Percentiles rank a stretch among this genome's conserved stretches.
phyloP scores from a whole-genome alignment of 495 filamentous ascomycete species.

The Tuber magnatum region DNA sequence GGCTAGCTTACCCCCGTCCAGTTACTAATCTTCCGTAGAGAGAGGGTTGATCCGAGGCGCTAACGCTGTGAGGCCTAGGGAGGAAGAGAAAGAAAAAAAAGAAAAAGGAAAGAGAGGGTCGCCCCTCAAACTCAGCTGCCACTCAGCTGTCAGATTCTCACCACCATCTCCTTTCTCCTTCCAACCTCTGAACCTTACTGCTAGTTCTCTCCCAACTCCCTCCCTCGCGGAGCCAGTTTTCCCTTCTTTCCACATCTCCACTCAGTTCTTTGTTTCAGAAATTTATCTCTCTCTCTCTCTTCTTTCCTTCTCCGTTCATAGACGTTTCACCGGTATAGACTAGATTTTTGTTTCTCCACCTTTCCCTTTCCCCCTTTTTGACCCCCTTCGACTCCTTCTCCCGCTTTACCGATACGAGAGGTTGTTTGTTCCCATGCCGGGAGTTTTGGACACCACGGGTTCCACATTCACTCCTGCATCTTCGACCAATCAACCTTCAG shows the following conservation, averaged over 20 bases:
- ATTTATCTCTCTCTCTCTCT: not conserved
- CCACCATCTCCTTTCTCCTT: not conserved
- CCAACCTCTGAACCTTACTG: not conserved
- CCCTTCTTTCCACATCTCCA: constrained; percentile 25
- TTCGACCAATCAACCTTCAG: not conserved
- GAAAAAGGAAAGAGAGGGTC: not conserved
- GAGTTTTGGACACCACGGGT: constrained; percentile 31
- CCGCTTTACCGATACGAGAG: not conserved
- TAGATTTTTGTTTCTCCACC: not conserved
- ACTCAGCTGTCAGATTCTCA: not conserved
- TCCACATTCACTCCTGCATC: constrained; percentile 17
- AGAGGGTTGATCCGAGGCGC: not conserved
- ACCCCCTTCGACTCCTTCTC: not conserved
- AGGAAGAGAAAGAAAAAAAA: not conserved
- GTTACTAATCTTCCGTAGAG: not conserved
- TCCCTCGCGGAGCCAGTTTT: not conserved
- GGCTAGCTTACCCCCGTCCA: not conserved
- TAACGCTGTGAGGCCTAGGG: not conserved
- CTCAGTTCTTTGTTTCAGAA: constrained; percentile 20
- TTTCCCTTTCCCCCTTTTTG: not conserved
- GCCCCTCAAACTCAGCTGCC: not conserved
- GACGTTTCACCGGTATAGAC: not conserved
- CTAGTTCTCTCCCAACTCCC: not conserved
- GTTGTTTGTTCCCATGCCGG: constrained; percentile 21
- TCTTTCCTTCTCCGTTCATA: not conserved